Base-by-base conservation (phyloP, 2,329 filamentous ascomycete genomes). In the Phialophora tarda region DNA sequence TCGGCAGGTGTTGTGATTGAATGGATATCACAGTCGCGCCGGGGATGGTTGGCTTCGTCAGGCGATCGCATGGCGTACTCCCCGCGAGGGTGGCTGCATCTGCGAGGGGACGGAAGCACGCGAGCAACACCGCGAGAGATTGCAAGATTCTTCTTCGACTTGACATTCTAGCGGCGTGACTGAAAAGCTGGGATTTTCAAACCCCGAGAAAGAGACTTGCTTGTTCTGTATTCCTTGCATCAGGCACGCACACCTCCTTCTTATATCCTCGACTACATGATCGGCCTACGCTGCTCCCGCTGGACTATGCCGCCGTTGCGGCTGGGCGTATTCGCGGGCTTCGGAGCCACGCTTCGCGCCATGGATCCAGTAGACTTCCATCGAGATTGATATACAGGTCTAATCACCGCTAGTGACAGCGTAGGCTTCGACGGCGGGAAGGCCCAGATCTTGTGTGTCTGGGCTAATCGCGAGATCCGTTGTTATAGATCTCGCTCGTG, bases 1-100 rank as follows among this genome's bases (percentile, higher is more conserved):
- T 59, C 3, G 57, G 41, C 12, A 59, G 26, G 32, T 59, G 57
- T 24, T 50, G 57, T 14, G 57, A 50, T 21, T 59, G 57, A 17
- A 59, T 50, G 10, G 57, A 59, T 12, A 59, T 44, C 24, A 59
- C 57, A 14, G 17, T 50, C 24, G 57, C 57, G 26, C 57, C 57
- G n/a, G 41, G 23, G 14, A 59, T 59, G 57, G 14, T 24, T 11
- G 57, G 57, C 24, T 50, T 59, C 23, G 23, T 32, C 28, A 59
- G 41, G 24, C 38, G 24, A 28, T 28, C 26, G 47, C 57, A 59
- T 8, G 57, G 17, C 14, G 41, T 50, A 8, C 26, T 59, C 1
- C 23, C 38, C 11, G 38, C 12, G 34, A 41, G 5, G 17, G 24
- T 4, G 21, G 11, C n/a, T 5, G 47, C 38, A 21, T 24, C 57